Evolutionary conservation across 2,329 filamentous ascomycete species (phyloP), one percentile per base, ranked within the genome.

Genomic region (Ophiobolus disseminans): DNA sequence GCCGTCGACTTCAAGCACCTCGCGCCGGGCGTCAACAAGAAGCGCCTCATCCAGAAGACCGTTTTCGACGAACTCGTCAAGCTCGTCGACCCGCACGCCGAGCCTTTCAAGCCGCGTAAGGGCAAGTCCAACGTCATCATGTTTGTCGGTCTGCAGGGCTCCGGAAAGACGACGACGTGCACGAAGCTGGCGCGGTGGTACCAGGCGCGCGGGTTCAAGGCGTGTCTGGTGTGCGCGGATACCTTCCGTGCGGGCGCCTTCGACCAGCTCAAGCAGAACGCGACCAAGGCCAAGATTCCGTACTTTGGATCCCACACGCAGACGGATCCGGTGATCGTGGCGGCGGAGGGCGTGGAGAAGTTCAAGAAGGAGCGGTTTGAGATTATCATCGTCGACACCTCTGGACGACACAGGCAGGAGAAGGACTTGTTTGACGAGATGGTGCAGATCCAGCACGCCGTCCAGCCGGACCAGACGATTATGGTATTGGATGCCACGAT

Each of bases 301-400:
- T 99, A 99, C 82, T 99, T 95, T 73, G 94, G 94, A 65, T 96
- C 90, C 48, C 80, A 99, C 57, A 99, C 93, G 2, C 91, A 99
- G 77, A 97, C 92, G 6, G 94, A 99, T 69, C 94, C 94, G 0
- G 91, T 93, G 0, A 87, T 91, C 5, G 94, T 99, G 14, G 93
- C 94, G 0, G 84, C 86, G n/a, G 92, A 97, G 62, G 94, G 94
- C 76, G 94, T 99, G 23, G 91, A 96, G 37, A 95, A 97, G 76
- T 99, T 99, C 81, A 97, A 96, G 79, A 97, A 97, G 80, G 94
- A 99, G 78, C 85, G 87, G 38, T 99, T 99, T 70, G 94, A 99
- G 75, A 87, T 99, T 60, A 99, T 99, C 66, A 97, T 99, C 55
- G 94, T 99, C 45, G 94, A 99, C 77, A 99, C 94, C 0, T 96